These are phyloP conservation scores for Melanomma pulvis-pyrius DNA, from an alignment of 495 filamentous ascomycete species.

Conservation along the genomic window DNA sequence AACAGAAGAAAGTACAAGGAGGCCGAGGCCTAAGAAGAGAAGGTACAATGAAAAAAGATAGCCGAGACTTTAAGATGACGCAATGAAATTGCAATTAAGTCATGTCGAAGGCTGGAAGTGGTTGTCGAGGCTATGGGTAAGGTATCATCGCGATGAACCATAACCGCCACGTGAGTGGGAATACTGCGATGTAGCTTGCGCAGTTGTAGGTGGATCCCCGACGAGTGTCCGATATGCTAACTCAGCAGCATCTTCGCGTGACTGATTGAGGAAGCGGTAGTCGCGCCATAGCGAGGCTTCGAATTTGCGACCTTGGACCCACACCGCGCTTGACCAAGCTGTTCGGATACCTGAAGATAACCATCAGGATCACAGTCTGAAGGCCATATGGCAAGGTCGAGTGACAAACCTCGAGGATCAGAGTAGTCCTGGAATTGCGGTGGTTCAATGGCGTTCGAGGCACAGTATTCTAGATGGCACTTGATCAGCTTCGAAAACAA, in stretches of 20 bases:
- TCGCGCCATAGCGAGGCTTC: constrained; percentile 27
- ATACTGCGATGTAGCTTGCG: neutral
- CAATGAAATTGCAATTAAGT: neutral
- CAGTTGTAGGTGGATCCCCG: neutral
- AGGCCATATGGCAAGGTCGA: neutral
- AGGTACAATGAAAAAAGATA: neutral
- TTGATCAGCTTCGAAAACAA: neutral
- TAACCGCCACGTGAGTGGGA: neutral
- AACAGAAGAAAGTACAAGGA: neutral
- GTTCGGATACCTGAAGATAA: constrained; percentile 18
- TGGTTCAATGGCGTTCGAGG: constrained; percentile 18
- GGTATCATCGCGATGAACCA: neutral
- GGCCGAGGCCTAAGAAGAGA: neutral
- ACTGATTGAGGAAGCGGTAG: constrained; percentile 27
- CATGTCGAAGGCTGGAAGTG: neutral
- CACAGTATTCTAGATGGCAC: constrained; percentile 14
- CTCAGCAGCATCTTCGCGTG: constrained; percentile 32
- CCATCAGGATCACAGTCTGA: neutral
- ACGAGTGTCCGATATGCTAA: constrained; percentile 5
- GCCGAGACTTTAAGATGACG: neutral
- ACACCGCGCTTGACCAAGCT: constrained; percentile 28
- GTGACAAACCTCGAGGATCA: constrained; percentile 26
- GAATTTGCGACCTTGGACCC: constrained; percentile 25
- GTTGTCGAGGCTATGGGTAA: neutral
- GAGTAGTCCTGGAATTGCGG: constrained; percentile 32